Evolutionary conservation across 1,139 yeast species (phyloP).

Genomic region (Casaregolazyma suthepensis): DNA sequence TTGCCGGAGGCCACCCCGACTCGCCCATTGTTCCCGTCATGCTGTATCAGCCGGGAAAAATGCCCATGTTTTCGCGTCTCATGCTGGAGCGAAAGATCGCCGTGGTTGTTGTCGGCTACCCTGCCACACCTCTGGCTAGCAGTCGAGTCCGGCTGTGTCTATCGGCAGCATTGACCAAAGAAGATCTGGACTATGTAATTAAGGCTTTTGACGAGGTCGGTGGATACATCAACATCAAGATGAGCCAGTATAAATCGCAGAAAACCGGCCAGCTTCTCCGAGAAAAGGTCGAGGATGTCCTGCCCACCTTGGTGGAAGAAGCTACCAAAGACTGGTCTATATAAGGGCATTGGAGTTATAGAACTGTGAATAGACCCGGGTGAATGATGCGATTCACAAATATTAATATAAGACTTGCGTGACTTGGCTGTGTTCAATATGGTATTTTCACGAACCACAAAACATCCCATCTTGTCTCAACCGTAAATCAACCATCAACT

Average conservation of each 20-base stretch:
- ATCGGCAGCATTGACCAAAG: conserved; percentile 86
- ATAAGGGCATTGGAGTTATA: background rate
- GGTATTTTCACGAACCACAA: background rate
- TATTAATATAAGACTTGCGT: background rate
- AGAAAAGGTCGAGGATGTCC: conserved; percentile 70
- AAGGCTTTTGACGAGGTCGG: conserved; percentile 74
- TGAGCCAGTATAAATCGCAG: conserved; percentile 37
- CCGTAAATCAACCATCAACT: background rate
- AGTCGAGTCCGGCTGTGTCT: conserved; percentile 92
- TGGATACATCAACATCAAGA: conserved; percentile 65
- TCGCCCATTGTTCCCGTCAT: conserved; percentile 92
- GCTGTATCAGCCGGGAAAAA: conserved; percentile 82
- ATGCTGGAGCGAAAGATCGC: conserved; percentile 78
- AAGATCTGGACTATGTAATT: conserved; percentile 79
- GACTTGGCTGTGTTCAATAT: background rate
- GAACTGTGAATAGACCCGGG: background rate
- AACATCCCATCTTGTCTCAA: background rate
- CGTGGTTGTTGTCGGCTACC: conserved; percentile 94
- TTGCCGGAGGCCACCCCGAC: conserved; percentile 91
- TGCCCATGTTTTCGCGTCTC: conserved; percentile 87
- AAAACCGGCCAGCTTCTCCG: conserved; percentile 54
- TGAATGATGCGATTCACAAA: background rate
- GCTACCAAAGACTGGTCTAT: conserved; percentile 15
- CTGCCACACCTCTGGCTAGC: conserved; percentile 89
- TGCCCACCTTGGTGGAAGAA: conserved; percentile 67